Evolutionary conservation across 192 early-diverging fungal species (phyloP).

Genomic region (Linnemannia elongata): DNA sequence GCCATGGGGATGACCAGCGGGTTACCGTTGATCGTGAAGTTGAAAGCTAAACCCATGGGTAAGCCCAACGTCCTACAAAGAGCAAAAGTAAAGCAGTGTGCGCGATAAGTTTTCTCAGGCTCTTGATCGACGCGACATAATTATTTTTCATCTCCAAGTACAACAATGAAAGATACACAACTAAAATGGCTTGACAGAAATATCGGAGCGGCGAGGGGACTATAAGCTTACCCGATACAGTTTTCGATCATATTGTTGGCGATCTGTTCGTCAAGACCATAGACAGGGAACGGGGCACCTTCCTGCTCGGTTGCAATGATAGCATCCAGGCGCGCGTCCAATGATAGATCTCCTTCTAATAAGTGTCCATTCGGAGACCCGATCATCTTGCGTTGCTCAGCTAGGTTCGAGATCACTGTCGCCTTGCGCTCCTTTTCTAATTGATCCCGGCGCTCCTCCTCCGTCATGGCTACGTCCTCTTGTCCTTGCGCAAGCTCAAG

Average conservation of each 20-base stretch:
- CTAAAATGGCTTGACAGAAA: background rate
- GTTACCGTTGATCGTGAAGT: constrained; percentile 76
- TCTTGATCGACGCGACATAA: background rate
- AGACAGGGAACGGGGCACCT: constrained; percentile 64
- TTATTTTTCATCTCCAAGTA: background rate
- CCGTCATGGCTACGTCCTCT: constrained; percentile 33
- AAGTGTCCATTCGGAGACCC: constrained; percentile 38
- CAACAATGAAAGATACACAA: background rate
- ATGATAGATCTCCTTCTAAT: constrained; percentile 25
- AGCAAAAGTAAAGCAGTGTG: background rate
- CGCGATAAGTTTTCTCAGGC: background rate
- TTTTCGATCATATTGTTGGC: constrained; percentile 88
- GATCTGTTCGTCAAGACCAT: constrained; percentile 72
- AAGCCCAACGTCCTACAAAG: constrained; percentile 71
- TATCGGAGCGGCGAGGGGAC: background rate
- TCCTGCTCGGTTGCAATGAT: constrained; percentile 47
- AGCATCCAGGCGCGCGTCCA: constrained; percentile 57
- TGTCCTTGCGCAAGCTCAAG: constrained; percentile 41
- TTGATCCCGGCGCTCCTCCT: constrained; percentile 44
- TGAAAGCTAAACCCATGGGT: constrained; percentile 79
- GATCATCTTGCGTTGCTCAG: constrained; percentile 52
- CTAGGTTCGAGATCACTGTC: constrained; percentile 25
- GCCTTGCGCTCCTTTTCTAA: constrained; percentile 37
- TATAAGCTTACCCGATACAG: constrained; percentile 68
- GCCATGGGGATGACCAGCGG: constrained; percentile 80